These are phyloP conservation scores for Chalciporus sphaerocephalus DNA, from an alignment of 768 basidiomycete genomes.

Conservation along the genomic window DNA sequence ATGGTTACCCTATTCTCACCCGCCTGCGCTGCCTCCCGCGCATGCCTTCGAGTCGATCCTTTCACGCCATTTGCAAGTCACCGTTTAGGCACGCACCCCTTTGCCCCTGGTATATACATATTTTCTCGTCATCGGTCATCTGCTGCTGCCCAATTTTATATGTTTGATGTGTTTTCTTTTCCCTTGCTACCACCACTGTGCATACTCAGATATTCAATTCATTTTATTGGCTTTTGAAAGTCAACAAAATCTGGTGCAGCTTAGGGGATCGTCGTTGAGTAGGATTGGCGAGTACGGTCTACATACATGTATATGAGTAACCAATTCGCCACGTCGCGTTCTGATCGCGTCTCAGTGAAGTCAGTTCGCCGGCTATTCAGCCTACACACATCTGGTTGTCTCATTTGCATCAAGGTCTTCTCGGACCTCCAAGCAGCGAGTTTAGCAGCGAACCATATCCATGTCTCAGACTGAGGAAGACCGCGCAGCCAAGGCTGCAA, in stretches of 20 bases:
- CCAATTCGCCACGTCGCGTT: slow-evolving; percentile 5
- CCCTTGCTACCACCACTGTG: slow-evolving; percentile 38
- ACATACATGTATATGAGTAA: background rate
- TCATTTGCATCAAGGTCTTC: slow-evolving; percentile 4
- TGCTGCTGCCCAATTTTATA: slow-evolving; percentile 31
- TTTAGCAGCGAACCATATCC: slow-evolving; percentile 6
- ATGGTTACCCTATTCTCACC: slow-evolving; percentile 53
- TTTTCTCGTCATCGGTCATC: slow-evolving; percentile 32
- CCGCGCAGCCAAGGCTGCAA: slow-evolving; percentile 75
- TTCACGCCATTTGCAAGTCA: slow-evolving; percentile 43
- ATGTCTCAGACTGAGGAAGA: slow-evolving; percentile 58
- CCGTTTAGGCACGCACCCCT: slow-evolving; percentile 29
- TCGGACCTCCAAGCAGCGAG: slow-evolving; percentile 2
- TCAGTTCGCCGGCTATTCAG: slow-evolving; percentile 1
- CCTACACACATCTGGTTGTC: background rate
- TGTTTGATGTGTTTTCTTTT: slow-evolving; percentile 33
- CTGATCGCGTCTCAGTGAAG: background rate
- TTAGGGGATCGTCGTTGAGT: slow-evolving; percentile 2
- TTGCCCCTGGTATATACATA: slow-evolving; percentile 36
- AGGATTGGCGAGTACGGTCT: too few species aligned
- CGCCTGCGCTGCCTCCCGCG: slow-evolving; percentile 43
- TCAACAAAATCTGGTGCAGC: background rate
- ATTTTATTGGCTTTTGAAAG: slow-evolving; percentile 16
- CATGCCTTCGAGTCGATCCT: slow-evolving; percentile 59
- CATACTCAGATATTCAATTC: slow-evolving; percentile 44